Evolutionary conservation across 2,329 filamentous ascomycete species (phyloP).

Genomic region (Epichloe baconii): DNA sequence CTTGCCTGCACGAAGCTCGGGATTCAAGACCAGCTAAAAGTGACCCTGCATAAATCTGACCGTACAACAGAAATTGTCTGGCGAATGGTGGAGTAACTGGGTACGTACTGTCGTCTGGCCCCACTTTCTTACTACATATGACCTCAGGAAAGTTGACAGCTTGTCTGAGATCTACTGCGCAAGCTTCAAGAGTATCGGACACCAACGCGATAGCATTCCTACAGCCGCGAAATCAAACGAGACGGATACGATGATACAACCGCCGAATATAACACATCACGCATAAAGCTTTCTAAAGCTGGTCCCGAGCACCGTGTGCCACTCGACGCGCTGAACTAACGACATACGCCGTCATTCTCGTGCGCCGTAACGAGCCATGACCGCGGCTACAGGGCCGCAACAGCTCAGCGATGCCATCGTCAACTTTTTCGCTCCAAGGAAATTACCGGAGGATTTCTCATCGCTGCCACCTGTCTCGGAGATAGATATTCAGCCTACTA

Average conservation of each 20-base stretch:
- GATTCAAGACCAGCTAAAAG: not conserved
- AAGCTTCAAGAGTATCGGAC: not conserved
- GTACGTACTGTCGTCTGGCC: not conserved
- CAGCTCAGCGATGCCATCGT: slow-evolving; percentile 28
- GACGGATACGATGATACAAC: not conserved
- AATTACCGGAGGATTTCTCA: slow-evolving; percentile 28
- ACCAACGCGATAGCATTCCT: not conserved
- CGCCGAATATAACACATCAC: not conserved
- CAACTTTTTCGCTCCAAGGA: slow-evolving; percentile 26
- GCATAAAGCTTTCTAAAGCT: not conserved
- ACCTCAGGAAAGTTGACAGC: slow-evolving; percentile 3
- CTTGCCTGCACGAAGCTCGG: not conserved
- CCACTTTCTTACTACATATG: not conserved
- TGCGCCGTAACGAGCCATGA: slow-evolving; percentile 14
- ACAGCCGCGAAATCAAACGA: not conserved
- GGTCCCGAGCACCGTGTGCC: not conserved
- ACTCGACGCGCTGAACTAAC: not conserved
- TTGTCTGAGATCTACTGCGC: not conserved
- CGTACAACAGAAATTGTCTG: not conserved
- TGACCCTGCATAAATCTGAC: not conserved
- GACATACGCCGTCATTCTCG: not conserved
- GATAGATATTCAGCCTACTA: slow-evolving; percentile 25
- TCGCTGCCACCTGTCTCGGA: slow-evolving; percentile 24
- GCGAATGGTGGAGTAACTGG: not conserved
- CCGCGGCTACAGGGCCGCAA: slow-evolving; percentile 16